phyloP scores from a whole-genome alignment of 257 asterid species.

The Orobanche coerulescens region DNA sequence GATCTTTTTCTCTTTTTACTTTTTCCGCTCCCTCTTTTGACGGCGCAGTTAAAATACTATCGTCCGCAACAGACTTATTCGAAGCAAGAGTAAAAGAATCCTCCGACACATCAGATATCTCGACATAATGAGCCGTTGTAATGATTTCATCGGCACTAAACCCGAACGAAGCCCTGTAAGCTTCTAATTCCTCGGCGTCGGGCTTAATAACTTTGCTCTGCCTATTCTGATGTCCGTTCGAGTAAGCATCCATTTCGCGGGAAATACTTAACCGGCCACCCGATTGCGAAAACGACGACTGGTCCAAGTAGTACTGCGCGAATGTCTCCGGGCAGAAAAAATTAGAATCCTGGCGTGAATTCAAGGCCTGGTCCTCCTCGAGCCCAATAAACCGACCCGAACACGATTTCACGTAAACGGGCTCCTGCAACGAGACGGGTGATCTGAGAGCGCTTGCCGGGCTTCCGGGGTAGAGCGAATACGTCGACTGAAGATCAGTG shows the following conservation, averaged over 20 bases:
- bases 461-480: conserved; percentile 48
- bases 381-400: conserved; percentile 46
- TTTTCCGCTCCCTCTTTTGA: conserved; percentile 30
- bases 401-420: conserved; percentile 39
- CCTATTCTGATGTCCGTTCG: conserved; percentile 60
- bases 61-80: conserved; percentile 33
- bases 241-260: conserved; percentile 68
- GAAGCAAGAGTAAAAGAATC: conserved; percentile 61
- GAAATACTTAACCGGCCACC: conserved; percentile 96
- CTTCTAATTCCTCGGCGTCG: conserved; percentile 92
- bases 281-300: conserved; percentile 64
- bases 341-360: conserved; percentile 66
- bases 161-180: conserved; percentile 96
- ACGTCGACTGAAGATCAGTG: conserved; percentile 38
- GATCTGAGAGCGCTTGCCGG: conserved; percentile 46
- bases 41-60: conserved; percentile 27
- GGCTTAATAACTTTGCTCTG: conserved; percentile 60
- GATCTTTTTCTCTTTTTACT: conserved; percentile 28
- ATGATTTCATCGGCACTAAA: conserved; percentile 97
- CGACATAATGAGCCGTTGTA: conserved; percentile 75
- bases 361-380: conserved; percentile 36
- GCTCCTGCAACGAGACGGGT: conserved; percentile 28
- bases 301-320: conserved; percentile 93
- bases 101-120: conserved; percentile 70
- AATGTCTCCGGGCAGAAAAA: conserved; percentile 98